Conservation (phyloP, 2,329 filamentous ascomycete genomes). For the Metarhizium guizhouense region DNA sequence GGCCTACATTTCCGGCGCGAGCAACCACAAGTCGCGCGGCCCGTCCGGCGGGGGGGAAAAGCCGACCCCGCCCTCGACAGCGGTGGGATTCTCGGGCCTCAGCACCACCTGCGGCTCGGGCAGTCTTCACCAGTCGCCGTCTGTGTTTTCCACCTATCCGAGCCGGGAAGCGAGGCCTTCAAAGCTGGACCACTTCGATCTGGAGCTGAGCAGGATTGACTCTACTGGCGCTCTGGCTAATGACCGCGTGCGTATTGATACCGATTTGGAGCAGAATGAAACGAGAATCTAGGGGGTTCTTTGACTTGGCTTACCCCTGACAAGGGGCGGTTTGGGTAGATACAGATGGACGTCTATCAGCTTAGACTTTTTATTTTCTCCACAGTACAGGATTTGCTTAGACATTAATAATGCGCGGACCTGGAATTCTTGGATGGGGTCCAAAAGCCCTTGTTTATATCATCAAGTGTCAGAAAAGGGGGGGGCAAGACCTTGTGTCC, state of each 20-base stretch:
- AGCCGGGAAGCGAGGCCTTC: neutral
- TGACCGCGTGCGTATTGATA: slow-evolving; percentile 10
- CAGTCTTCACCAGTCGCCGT: slow-evolving; percentile 13
- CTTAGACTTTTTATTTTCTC: neutral
- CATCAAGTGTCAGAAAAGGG: neutral
- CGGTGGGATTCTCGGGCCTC: neutral
- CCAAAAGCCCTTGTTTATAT: neutral
- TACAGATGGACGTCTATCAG: too few species aligned
- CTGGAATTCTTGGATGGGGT: neutral
- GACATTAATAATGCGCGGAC: neutral
- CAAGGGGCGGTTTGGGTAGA: too few species aligned
- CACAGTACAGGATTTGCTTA: neutral
- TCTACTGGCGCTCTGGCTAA: slow-evolving; percentile 10
- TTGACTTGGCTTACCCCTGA: neutral
- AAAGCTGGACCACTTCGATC: slow-evolving; percentile 16
- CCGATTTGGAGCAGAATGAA: slow-evolving; percentile 21
- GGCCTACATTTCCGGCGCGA: slow-evolving; percentile 6
- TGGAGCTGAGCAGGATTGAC: slow-evolving; percentile 24
- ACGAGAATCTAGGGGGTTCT: slow-evolving; percentile 19
- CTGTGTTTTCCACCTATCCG: slow-evolving; percentile 16
- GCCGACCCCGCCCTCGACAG: slow-evolving; percentile 11
- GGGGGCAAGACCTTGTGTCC: neutral
- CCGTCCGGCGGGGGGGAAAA: neutral
- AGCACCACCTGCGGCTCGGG: slow-evolving; percentile 7
- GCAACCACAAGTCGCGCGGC: neutral